Conservation (phyloP, 192 early-diverging fungal species). For the Entomortierella beljakovae region DNA sequence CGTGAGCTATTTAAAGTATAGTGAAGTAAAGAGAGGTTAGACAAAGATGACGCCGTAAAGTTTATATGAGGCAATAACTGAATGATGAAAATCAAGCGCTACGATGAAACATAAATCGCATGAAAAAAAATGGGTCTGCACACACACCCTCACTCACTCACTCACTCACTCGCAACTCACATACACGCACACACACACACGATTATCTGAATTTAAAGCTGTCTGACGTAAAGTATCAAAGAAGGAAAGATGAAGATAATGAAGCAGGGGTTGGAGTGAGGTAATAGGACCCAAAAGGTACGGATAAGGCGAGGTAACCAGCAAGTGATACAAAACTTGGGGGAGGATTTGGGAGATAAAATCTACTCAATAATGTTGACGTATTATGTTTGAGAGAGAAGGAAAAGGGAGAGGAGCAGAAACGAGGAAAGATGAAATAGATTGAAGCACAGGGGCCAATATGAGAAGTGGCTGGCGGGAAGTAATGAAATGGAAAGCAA, state of each 20-base stretch:
- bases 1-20: not conserved
- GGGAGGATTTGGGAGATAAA: no score
- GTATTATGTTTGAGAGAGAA: no score
- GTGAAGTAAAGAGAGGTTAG: not conserved
- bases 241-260: constrained; percentile 5
- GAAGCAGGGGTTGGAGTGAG: no score
- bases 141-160: not conserved
- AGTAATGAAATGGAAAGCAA: constrained; percentile 8
- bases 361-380: not conserved
- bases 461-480: not conserved
- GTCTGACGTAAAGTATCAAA: not conserved
- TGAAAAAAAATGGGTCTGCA: not conserved
- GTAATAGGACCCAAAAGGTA: no score
- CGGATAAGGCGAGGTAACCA: no score
- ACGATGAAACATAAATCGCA: not conserved
- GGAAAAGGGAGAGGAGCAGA: not conserved
- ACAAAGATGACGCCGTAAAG: not conserved
- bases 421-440: not conserved
- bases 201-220: constrained; percentile 3
- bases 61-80: not conserved
- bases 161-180: not conserved
- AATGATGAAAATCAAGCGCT: constrained; percentile 4
- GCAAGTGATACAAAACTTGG: no score
- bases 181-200: constrained; percentile 1
- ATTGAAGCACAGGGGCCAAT: constrained; percentile 1